Evolutionary conservation across 768 basidiomycete genomes (phyloP), one percentile per base, ranked within the genome.

Genomic region (Kwoniella dejecticola): DNA sequence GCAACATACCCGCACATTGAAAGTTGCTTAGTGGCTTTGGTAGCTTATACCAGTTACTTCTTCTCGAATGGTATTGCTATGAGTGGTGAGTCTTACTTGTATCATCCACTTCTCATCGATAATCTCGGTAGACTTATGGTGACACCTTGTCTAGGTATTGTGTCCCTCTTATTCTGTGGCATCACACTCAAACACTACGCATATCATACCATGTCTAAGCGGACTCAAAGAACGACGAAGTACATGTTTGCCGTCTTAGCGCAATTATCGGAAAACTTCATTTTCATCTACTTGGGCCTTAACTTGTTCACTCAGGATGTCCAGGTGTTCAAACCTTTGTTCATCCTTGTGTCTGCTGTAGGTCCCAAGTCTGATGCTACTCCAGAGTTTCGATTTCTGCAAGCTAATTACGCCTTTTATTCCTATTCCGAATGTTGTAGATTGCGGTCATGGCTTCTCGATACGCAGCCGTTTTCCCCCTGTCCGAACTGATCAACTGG

Each of bases 141-240:
- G 17, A n/a, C n/a, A n/a, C n/a, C n/a, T n/a, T 52, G 46, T 26
- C 49, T 36, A 77, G 95, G 96, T 50, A 97, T 98, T 79, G 94
- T 98, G 44, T 96, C 94, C 3, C 85, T 98, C 40, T 87, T 98
- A 45, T 97, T 99, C 82, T 98, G 95, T 77, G 95, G 96, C 62
- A 96, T 99, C 77, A 99, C 96, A 3, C 84, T 99, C 70, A 99
- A 99, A 80, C 96, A 99, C 77, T 98, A 99, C 74, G 96, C 95
- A n/a, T 98, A 96, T 77, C 96, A 97, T 81, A 98, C 93, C 52
- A 99, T 99, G 96, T 95, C 92, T 10, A 86, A 86, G 26, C 85
- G 90, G 54, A 97, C 96, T 0, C 96, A 98, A 75, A 85, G 90
- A 45, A 89, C 93, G 12, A 91, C 88, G 27, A 94, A 95, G 79